Base-by-base conservation (phyloP, 2,329 filamentous ascomycete genomes). In the Pseudogymnoascus destructans region DNA sequence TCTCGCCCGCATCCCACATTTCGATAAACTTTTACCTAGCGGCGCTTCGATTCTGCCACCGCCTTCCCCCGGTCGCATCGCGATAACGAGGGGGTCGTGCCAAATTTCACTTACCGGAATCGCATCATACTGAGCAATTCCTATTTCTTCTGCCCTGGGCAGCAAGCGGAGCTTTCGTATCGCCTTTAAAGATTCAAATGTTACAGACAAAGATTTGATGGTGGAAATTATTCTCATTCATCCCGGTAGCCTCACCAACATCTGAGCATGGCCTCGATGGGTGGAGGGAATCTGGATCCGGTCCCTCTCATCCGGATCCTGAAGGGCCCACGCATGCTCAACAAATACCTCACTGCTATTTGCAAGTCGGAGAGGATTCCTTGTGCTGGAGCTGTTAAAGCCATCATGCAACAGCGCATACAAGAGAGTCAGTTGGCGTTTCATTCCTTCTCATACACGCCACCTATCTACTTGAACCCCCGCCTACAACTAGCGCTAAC, bases 351-450 rank as follows among this genome's bases (percentile, higher is more conserved):
- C 2, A 60, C 62, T 17, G 32, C 19, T 2, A 70, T 97, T 63
- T 87, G 92, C 68, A 79, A 82, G 62, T 75, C 80, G 61, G 88
- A 95, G 73, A 80, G 83, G 52, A 75, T 95, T 33, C 79, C 81
- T 63, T 86, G 88, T 61, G 87, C 85, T 25, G 93, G 93, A 17
- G 46, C 46, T 52, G 85, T 93, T 66, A 98, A 98, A 76, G 81
- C 83, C 32, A 80, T 87, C 40, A 75, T 97, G 60, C 90, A 95
- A 72, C 74, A 75, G 60, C 85, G 92, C 66, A 87, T 96, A 61
- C 81, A 86, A 62, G 76, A 81, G 60, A 80, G 93, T 97, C 77
- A 72, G 87, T 82, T 59, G 36, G 54, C 9, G 23, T 36, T 9
- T 11, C 35, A 27, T 21, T 57, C 17, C 23, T 64, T 59, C 36